phyloP scores from a whole-genome alignment of 495 filamentous ascomycete genomes.

The Penicillium tannophilum region DNA sequence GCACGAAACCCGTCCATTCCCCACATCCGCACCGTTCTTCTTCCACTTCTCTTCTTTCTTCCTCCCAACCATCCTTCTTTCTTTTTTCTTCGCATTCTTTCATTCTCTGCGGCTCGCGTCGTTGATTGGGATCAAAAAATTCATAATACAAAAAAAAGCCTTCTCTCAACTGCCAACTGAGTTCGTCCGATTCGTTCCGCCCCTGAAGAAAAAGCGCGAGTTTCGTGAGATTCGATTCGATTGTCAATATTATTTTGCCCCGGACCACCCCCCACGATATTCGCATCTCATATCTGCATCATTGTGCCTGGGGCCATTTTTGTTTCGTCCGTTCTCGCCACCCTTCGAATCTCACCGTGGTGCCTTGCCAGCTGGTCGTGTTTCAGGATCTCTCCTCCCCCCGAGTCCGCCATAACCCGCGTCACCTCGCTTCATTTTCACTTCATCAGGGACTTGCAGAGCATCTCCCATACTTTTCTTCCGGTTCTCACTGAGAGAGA shows the following conservation, averaged over 20 bases:
- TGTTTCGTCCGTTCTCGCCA: slow-evolving; percentile 5
- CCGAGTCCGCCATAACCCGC: slow-evolving; percentile 16
- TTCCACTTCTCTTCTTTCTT: slow-evolving; percentile 24
- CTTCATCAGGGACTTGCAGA: slow-evolving; percentile 42
- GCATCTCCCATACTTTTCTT: slow-evolving; percentile 40
- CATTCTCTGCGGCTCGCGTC: slow-evolving; percentile 35
- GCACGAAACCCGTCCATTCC: slow-evolving; percentile 19
- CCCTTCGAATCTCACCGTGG: slow-evolving; percentile 5
- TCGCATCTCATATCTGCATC: slow-evolving; percentile 5
- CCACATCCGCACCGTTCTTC: slow-evolving; percentile 32
- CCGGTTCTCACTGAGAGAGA: slow-evolving; percentile 18
- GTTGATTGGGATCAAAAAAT: slow-evolving; percentile 22
- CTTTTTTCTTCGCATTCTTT: slow-evolving; percentile 39
- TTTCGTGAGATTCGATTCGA: slow-evolving; percentile 21
- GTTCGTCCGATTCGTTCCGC: slow-evolving; percentile 29
- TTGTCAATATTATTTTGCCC: slow-evolving; percentile 2
- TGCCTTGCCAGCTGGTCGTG: slow-evolving; percentile 19
- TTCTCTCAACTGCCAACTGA: slow-evolving; percentile 26
- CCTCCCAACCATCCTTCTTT: slow-evolving; percentile 21
- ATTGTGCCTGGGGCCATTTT: slow-evolving; percentile 9
- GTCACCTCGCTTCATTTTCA: slow-evolving; percentile 18
- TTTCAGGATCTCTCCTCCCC: slow-evolving; percentile 15
- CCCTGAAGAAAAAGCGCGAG: slow-evolving; percentile 32
- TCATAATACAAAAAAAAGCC: slow-evolving; percentile 30
- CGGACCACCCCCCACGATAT: slow-evolving; percentile 4